Evolutionary conservation across 1,284 basidiomycete genomes (phyloP).

Genomic region (Papiliotrema terrestris): DNA sequence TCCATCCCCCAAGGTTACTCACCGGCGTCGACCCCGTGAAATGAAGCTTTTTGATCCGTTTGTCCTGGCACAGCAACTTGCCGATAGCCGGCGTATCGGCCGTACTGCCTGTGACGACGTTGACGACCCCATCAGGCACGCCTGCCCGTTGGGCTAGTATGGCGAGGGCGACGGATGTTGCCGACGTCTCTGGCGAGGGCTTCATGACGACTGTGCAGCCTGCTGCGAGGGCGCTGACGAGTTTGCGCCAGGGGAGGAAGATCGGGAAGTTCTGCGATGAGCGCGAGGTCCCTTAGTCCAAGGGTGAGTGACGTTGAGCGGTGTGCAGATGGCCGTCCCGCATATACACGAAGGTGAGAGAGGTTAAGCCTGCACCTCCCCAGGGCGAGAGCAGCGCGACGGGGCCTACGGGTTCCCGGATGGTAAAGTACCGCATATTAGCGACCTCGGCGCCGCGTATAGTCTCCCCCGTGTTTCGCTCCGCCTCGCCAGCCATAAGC

Average conservation of each 20-base stretch:
- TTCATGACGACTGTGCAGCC: slow-evolving; percentile 52
- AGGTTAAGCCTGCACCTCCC: neutral
- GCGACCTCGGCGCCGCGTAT: slow-evolving; percentile 18
- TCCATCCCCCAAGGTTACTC: neutral
- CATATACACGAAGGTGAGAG: too few species aligned
- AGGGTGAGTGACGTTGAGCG: too few species aligned
- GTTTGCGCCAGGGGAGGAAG: slow-evolving; percentile 88
- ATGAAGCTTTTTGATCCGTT: slow-evolving; percentile 64
- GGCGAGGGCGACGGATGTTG: slow-evolving; percentile 68
- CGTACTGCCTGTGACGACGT: slow-evolving; percentile 65
- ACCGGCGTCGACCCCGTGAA: slow-evolving; percentile 85
- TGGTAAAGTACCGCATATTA: slow-evolving; percentile 19
- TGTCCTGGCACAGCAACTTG: slow-evolving; percentile 43
- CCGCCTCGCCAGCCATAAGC: slow-evolving; percentile 62
- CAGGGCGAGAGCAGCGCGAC: slow-evolving; percentile 35
- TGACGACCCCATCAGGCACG: slow-evolving; percentile 90
- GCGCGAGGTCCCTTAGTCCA: neutral
- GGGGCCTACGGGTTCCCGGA: slow-evolving; percentile 66
- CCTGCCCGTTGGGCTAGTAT: slow-evolving; percentile 69
- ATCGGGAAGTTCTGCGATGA: slow-evolving; percentile 76
- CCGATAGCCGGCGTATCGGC: slow-evolving; percentile 40
- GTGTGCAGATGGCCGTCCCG: too few species aligned
- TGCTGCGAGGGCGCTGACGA: slow-evolving; percentile 80
- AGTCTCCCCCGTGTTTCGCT: slow-evolving; percentile 65
- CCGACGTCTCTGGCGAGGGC: slow-evolving; percentile 82